Evolutionary conservation across 805 yeast species (phyloP).

Genomic region (Yarrowia sp.): DNA sequence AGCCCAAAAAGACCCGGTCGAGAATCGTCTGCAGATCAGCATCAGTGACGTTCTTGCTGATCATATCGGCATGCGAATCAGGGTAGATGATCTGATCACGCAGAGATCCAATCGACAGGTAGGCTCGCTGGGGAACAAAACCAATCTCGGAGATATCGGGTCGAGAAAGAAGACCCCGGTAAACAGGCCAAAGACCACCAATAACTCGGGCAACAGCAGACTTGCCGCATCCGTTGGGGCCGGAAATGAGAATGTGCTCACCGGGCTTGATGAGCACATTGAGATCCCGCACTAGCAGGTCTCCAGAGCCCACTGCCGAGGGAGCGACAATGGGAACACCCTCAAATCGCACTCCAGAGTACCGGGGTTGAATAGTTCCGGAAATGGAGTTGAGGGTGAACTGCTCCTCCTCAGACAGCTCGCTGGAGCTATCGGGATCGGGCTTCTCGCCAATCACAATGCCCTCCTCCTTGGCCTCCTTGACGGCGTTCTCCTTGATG

Average conservation of each 20-base stretch:
- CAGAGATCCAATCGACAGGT: slow-evolving; percentile 74
- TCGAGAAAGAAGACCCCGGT: slow-evolving; percentile 74
- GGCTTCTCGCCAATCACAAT: slow-evolving; percentile 22
- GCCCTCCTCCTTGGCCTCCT: slow-evolving; percentile 27
- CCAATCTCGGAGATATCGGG: slow-evolving; percentile 65
- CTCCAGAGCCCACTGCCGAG: slow-evolving; percentile 45
- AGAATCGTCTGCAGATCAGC: slow-evolving; percentile 64
- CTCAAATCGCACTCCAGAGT: slow-evolving; percentile 78
- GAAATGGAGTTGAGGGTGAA: slow-evolving; percentile 51
- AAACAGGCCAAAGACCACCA: slow-evolving; percentile 91
- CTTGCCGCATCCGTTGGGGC: slow-evolving; percentile 88
- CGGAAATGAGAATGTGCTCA: slow-evolving; percentile 74
- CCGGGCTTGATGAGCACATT: slow-evolving; percentile 60
- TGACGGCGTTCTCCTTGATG: slow-evolving; percentile 1
- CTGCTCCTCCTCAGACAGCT: slow-evolving; percentile 26
- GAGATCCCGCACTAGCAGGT: slow-evolving; percentile 59
- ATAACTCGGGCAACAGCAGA: slow-evolving; percentile 79
- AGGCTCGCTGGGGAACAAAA: slow-evolving; percentile 83
- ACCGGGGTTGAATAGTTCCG: slow-evolving; percentile 79
- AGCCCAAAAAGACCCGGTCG: slow-evolving; percentile 74
- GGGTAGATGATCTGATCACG: slow-evolving; percentile 93
- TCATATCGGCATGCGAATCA: slow-evolving; percentile 70
- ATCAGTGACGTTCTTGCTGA: slow-evolving; percentile 68
- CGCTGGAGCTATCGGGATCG: slow-evolving; percentile 11
- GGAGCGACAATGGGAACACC: slow-evolving; percentile 82